Evolutionary conservation across 1,284 basidiomycete species (phyloP), one percentile per base, ranked within the genome.

Genomic region (Sporisorium exsertum): DNA sequence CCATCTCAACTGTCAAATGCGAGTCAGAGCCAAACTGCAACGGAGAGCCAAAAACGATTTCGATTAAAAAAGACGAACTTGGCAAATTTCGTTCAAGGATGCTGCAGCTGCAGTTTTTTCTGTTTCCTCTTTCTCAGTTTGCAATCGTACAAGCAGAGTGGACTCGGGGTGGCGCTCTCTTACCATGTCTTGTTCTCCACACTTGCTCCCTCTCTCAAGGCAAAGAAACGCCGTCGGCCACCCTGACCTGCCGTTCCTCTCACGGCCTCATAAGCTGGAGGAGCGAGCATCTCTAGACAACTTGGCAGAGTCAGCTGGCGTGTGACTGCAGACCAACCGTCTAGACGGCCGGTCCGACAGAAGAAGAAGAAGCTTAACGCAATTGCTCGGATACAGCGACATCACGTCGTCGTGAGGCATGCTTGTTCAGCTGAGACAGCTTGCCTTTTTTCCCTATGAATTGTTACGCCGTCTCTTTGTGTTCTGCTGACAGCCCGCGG

Each of bases 361-460:
- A 49, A 27, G 26, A 5, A 40, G 18, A 47, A 47, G 26, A 18
- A 47, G 50, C 50, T 51, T 15, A 35, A 51, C 22, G 50, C 51
- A 16, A 53, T 53, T 54, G 53, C 40, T 22, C 12, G 53, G 53
- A 54, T 54, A 43, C 8, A 26, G 52, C 35, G 35, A 4, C 27
- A 13, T 27, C 35, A n/a, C 26, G 26, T 58, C 47, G 57, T 58
- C 57, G 57, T 27, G 22, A n/a, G n/a, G n/a, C n/a, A n/a, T n/a
- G n/a, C n/a, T n/a, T n/a, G n/a, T n/a, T n/a, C n/a, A n/a, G n/a
- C n/a, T n/a, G n/a, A n/a, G n/a, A n/a, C n/a, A n/a, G n/a, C n/a
- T n/a, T n/a, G n/a, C n/a, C n/a, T n/a, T n/a, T 18, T 40, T 26
- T 15, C 33, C n/a, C 9, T 9, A 15, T 7, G 5, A 10, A 29